Evolutionary conservation across 2,329 filamentous ascomycete species (phyloP), one percentile per base, ranked within the genome.

Genomic region (Pseudocercospora fijiensis): DNA sequence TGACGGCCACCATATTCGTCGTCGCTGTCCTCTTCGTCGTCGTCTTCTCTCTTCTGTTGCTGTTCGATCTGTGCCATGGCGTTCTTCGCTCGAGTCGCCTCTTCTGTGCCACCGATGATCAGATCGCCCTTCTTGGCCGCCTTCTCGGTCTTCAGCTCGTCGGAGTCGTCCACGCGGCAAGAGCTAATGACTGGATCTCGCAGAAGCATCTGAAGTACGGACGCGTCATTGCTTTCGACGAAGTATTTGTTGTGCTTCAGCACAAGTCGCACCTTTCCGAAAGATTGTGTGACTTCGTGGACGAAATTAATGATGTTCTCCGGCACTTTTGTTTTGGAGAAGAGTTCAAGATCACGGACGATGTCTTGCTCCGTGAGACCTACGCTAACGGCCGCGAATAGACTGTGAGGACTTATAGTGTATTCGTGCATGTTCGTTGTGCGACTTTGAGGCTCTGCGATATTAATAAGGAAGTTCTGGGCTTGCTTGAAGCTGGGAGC

Each of bases 391-490:
- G 95, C 95, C 28, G 95, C 94, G 78, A 98, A 97, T 60, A 99
- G 83, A 78, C 92, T 96, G 78, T 98, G 93, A 24, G 90, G 88
- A 1, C 92, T 97, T 72, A 99, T 85, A 61, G 88, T 86, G 78
- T 98, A 98, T 78, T 99, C 94, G 80, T 98, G 95, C 67, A 98
- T 86, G 74, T 92, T 94, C 4, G 88, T 90, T 63, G 95, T 94
- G 64, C 94, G 88, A 37, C 93, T 97, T 64, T 94, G 83, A 18
- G 94, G 95, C 79, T 99, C 94, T 67, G 94, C 91, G 70, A 99
- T 94, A 53, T 95, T 96, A 72, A 96, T 96, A 64, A 99, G 82
- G 75, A 99, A 96, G 76, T 96, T 92, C 75, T 96, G 92, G 0
- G 92, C 94, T 73, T 93, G 89, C 62, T 89, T 85, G 62, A 94